Conservation (phyloP, 2,329 filamentous ascomycete genomes). For the Zymoseptoria passerinii region DNA sequence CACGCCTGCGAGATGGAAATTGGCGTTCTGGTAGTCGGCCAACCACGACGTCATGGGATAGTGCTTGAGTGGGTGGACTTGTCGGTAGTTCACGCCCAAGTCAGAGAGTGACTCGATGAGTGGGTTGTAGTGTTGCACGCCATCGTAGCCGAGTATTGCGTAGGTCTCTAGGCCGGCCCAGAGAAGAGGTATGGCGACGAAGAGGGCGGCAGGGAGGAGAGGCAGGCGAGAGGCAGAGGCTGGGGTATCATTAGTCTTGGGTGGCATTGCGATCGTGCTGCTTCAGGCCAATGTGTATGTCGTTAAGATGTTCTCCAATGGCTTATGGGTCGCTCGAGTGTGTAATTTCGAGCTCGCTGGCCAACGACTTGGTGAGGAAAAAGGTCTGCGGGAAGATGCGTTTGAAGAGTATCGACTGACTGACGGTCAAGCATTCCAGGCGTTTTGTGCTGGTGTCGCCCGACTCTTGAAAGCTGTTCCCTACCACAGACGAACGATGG, state of each 20-base stretch:
- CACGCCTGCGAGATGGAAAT: conserved; percentile 11
- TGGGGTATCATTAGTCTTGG: background rate
- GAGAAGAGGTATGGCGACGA: conserved; percentile 3
- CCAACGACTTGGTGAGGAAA: no score
- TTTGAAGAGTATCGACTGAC: no score
- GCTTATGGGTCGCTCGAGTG: no score
- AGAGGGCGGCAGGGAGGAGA: conserved; percentile 8
- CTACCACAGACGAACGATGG: no score
- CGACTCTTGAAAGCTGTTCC: no score
- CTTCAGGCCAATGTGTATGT: no score
- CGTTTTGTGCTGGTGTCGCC: no score
- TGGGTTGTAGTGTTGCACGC: conserved; percentile 8
- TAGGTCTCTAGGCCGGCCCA: conserved; percentile 10
- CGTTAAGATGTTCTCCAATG: no score
- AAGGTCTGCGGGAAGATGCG: no score
- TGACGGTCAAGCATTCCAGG: no score
- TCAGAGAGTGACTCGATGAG: conserved; percentile 14
- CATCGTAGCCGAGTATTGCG: conserved; percentile 8
- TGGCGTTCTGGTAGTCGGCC: conserved; percentile 5
- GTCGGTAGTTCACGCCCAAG: conserved; percentile 16
- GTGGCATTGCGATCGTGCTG: no score
- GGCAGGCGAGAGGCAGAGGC: background rate
- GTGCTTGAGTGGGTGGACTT: conserved; percentile 19
- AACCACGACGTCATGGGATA: conserved; percentile 12
- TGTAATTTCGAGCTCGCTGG: no score